Base-by-base conservation (phyloP, 1,139 yeast species). In the Protomyces arabidopsidicola region DNA sequence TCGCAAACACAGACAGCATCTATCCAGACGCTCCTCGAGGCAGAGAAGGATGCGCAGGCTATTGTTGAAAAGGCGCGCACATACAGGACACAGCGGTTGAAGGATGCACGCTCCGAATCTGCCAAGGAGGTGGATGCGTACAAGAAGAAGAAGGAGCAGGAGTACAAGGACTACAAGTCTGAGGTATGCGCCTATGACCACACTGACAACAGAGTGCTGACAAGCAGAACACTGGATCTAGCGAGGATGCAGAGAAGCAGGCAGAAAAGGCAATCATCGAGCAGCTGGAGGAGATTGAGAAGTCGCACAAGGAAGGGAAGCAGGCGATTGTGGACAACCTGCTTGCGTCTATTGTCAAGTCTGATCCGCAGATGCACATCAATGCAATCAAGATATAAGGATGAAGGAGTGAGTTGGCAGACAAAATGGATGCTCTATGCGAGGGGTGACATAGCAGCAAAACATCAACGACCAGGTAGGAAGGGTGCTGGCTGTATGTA, bases 11-110 rank as follows among this genome's bases (percentile, higher is more conserved):
- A 58, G 52, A 58, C 62, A 31, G 62, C 62, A n/a, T 58, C 62
- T 34, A 58, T 58, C 1, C 62, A 58, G 35, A 58, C 62, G 9
- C 34, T 58, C 18, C 62, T 58, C 31, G 62, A 86, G 80, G 96
- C 98, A 65, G 98, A 93, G 79, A 90, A 88, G 78, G 95, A 90
- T 72, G 98, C 98, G 24, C 97, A 95, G 70, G 95, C 87, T 72
- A 88, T 91, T 69, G 98, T 93, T 69, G 84, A 90, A 71, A 87
- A 87, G 74, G 97, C 98, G 61, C 63, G 61, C 31, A 63, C 45
- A 42, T 52, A 66, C 31, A 53, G 97, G 76, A 83, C 95, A 53
- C 85, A 84, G 73, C 88, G 95, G 71, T 82, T 93, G 76, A 93
- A 93, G 83, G 90, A 95, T 54, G 97, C 98, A 64, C 91, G 90